Conservation (phyloP, 1,284 basidiomycete species). For the Puccinia coronata region DNA sequence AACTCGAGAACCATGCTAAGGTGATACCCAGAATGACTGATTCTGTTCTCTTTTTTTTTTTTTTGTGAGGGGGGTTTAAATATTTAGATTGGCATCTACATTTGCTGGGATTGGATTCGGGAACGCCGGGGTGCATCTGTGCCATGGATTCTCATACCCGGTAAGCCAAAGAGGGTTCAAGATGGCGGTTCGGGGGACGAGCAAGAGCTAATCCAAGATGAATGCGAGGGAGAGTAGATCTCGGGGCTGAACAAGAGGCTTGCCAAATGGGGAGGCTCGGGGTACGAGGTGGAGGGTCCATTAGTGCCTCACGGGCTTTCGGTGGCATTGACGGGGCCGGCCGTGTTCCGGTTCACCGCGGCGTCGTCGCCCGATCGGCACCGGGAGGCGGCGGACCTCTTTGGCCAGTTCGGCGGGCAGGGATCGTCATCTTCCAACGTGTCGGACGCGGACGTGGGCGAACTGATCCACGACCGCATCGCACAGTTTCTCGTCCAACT, state of each 20-base stretch:
- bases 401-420: slow-evolving; percentile 68
- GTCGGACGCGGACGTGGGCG: slow-evolving; percentile 78
- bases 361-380: slow-evolving; percentile 87
- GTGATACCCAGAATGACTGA: slow-evolving; percentile 23
- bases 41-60: slow-evolving; percentile 53
- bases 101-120: slow-evolving; percentile 95
- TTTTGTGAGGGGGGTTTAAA: slow-evolving; percentile 36
- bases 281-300: slow-evolving; percentile 71
- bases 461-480: slow-evolving; percentile 81
- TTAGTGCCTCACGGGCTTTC: slow-evolving; percentile 72
- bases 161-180: slow-evolving; percentile 60
- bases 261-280: slow-evolving; percentile 73
- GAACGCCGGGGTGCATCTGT: slow-evolving; percentile 87
- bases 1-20: no score
- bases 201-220: neutral
- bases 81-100: slow-evolving; percentile 66
- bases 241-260: slow-evolving; percentile 93
- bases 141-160: slow-evolving; percentile 81
- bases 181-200: slow-evolving; percentile 29
- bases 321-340: slow-evolving; percentile 83
- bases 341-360: slow-evolving; percentile 88
- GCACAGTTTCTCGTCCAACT: slow-evolving; percentile 83
- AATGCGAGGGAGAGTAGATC: slow-evolving; percentile 64
- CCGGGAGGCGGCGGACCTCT: slow-evolving; percentile 82
- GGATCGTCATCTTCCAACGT: slow-evolving; percentile 68